Conservation (phyloP, 164 flowering plant species). For the Dillenia suffruticosa region DNA sequence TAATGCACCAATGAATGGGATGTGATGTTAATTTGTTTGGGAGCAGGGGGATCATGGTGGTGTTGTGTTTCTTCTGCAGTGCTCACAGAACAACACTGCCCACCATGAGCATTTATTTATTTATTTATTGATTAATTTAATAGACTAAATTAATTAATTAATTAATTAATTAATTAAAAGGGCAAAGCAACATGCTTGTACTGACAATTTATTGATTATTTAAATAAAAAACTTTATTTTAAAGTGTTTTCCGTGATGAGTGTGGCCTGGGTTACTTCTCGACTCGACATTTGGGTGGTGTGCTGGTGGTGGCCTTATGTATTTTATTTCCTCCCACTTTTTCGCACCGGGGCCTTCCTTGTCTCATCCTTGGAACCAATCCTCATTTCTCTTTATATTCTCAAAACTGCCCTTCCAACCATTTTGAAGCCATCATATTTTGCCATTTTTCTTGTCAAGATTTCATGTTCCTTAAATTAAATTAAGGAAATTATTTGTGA, state of each 20-base stretch:
- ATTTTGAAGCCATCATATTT: too few relatives aligned
- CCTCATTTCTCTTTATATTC: too few relatives aligned
- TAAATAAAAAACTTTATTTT: not conserved
- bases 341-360: slow-evolving; percentile 6
- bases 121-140: too few relatives aligned
- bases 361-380: not conserved
- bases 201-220: slow-evolving; percentile 12
- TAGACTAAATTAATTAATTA: not conserved
- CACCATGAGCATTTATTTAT: too few relatives aligned
- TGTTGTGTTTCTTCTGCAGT: too few relatives aligned
- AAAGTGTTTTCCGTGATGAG: not conserved
- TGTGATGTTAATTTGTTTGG: slow-evolving; percentile 7
- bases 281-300: slow-evolving; percentile 26
- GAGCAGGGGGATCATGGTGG: slow-evolving; percentile 11
- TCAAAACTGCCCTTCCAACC: too few relatives aligned
- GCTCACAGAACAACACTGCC: too few relatives aligned
- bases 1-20: too few relatives aligned
- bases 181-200: slow-evolving; percentile 19
- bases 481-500: too few relatives aligned
- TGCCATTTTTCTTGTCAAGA: too few relatives aligned
- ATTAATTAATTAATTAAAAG: not conserved
- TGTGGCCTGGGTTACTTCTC: slow-evolving; percentile 6
- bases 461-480: too few relatives aligned
- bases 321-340: slow-evolving; percentile 1
- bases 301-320: not conserved